Base-by-base conservation (phyloP, 805 yeast species). In the Nakazawaea ishiwadae region DNA sequence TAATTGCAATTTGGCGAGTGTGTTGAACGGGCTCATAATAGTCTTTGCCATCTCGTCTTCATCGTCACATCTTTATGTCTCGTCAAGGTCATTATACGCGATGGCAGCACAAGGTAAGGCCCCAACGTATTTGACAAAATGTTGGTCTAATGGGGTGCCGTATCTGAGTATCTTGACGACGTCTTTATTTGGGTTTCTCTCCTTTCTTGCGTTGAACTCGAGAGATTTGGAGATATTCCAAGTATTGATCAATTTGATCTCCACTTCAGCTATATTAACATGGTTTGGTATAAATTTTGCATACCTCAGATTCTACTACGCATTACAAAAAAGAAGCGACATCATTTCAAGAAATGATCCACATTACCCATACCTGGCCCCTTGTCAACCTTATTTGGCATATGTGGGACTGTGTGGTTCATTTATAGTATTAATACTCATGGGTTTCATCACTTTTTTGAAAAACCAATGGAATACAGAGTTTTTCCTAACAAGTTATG, bases 201-300 rank as follows among this genome's bases (percentile, higher is more conserved):
- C 88, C 0, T 84, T 66, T 55, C 54, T 83, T 17, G 74, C 85
- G 3, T 78, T 81, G 4, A 69, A 76, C 33, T 66, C 72, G 41
- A 58, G 67, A 29, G 79, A 89, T 0, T 74, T 83, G 12, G 59
- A 65, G 12, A 82, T 82, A 4, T 85, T 86, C 49, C 83, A 77
- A 45, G 75, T 81, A 50, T 62, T 85, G 44, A 73, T 84, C 6
- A 78, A 79, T 49, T 69, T 85, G 27, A 74, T 85, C 39, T 79
- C 90, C 2, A 77, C 90, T 0, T 74, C 90, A 1, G 90, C 89
- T 0, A 73, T 87, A 40, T 60, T 88, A 27, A 87, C 84, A 32
- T 88, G 96, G 96, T 69, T 71, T 44, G 77, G 81, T 6, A 77
- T 77, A 81, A 73, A 79, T 49, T 57, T 77, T 14, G 65, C 81